A percentile compares a stretch with the other conserved stretches of the same genome.
phyloP scores from a whole-genome alignment of 148 eudicot genomes.

The Vaccinium vitisidaea region DNA sequence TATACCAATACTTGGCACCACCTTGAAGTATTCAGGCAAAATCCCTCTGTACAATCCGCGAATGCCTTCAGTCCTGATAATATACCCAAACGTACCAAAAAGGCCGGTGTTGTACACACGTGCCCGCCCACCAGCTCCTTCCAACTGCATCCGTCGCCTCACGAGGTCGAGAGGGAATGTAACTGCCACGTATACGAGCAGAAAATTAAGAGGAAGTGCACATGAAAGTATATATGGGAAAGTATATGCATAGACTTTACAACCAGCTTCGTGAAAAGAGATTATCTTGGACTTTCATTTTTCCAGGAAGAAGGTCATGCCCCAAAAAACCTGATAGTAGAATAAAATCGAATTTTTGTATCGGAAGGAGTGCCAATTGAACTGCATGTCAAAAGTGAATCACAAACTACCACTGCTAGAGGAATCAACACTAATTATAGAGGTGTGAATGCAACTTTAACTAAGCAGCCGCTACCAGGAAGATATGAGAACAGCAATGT shows the following conservation, averaged over 20 bases:
- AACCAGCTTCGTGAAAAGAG: background rate
- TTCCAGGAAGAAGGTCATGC: background rate
- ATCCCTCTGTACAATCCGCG: slow-evolving; percentile 60
- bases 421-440: background rate
- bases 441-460: background rate
- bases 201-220: slow-evolving; percentile 7
- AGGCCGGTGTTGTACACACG: slow-evolving; percentile 71
- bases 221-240: background rate
- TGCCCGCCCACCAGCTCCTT: slow-evolving; percentile 96
- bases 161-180: slow-evolving; percentile 91
- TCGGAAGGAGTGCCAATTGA: no score
- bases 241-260: background rate
- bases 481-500: background rate
- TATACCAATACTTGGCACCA: slow-evolving; percentile 51
- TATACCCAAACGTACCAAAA: slow-evolving; percentile 60
- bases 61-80: slow-evolving; percentile 42
- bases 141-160: slow-evolving; percentile 91
- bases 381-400: background rate
- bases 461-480: background rate
- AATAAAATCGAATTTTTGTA: background rate
- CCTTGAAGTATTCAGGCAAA: slow-evolving; percentile 60
- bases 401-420: background rate
- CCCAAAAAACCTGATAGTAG: background rate
- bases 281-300: background rate
- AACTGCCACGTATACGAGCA: slow-evolving; percentile 39